phyloP scores from a whole-genome alignment of 768 basidiomycete genomes.

The Tylopilus felleus region DNA sequence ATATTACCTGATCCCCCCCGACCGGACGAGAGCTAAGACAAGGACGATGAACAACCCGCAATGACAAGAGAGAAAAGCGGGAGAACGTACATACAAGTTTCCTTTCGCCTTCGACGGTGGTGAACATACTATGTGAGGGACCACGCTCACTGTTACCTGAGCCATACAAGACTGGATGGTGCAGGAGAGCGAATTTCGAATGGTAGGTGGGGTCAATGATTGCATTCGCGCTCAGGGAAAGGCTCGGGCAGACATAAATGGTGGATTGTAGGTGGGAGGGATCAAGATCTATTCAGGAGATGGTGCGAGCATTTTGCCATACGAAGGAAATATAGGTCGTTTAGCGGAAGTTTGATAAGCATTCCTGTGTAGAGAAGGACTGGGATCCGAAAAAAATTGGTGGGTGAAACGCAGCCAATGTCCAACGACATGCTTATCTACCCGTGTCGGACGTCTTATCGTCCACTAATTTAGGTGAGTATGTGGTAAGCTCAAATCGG shows the following conservation, averaged over 20 bases:
- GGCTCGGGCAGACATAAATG: constrained; percentile 18
- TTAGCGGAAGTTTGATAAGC: constrained; percentile 17
- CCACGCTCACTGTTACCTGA: background rate
- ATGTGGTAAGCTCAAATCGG: background rate
- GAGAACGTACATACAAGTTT: constrained; percentile 15
- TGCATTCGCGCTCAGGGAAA: background rate
- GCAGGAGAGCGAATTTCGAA: background rate
- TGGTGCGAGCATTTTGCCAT: background rate
- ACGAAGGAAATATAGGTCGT: background rate
- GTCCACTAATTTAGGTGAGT: background rate
- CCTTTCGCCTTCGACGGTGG: constrained; percentile 3
- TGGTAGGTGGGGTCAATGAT: background rate
- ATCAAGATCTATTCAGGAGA: background rate
- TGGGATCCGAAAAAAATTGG: constrained; percentile 1
- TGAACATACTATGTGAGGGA: background rate
- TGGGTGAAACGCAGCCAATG: constrained; percentile 7
- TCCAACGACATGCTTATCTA: constrained; percentile 18
- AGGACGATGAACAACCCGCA: background rate
- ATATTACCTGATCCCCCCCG: constrained; percentile 25
- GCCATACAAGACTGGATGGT: constrained; percentile 8
- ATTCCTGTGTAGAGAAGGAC: background rate
- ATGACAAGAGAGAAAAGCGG: background rate
- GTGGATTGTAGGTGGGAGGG: background rate
- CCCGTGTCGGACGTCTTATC: background rate
- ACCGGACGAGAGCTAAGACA: constrained; percentile 17